Conservation (phyloP, 441 rosid species). For the Theobroma grandiflorum region DNA sequence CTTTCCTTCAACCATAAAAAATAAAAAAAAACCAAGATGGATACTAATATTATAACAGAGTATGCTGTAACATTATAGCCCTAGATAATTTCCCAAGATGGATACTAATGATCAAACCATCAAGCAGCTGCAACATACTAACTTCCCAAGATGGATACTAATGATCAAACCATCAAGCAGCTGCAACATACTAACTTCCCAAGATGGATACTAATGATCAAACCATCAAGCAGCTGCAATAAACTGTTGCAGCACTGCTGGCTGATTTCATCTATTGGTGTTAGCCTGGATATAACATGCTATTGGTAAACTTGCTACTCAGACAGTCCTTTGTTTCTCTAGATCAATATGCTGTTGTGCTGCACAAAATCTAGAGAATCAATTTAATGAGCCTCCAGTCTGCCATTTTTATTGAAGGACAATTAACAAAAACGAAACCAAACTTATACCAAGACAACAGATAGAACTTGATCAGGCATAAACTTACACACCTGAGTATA, state of each 20-base stretch:
- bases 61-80: neutral
- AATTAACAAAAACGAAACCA: neutral
- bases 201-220: neutral
- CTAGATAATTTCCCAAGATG: neutral
- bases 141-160: neutral
- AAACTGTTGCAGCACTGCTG: neutral
- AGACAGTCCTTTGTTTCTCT: neutral
- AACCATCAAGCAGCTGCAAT: neutral
- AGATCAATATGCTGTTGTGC: neutral
- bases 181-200: neutral
- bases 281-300: neutral
- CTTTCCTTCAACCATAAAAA: neutral
- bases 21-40: neutral
- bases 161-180: neutral
- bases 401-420: neutral
- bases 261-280: neutral
- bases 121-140: neutral
- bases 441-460: neutral
- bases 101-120: neutral
- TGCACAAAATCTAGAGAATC: neutral
- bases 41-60: neutral
- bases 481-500: constrained; percentile 68
- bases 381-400: neutral
- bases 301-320: neutral
- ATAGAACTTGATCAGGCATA: constrained; percentile 20